Conservation (phyloP, 2,329 filamentous ascomycete species). For the Trichoderma atroviride region DNA sequence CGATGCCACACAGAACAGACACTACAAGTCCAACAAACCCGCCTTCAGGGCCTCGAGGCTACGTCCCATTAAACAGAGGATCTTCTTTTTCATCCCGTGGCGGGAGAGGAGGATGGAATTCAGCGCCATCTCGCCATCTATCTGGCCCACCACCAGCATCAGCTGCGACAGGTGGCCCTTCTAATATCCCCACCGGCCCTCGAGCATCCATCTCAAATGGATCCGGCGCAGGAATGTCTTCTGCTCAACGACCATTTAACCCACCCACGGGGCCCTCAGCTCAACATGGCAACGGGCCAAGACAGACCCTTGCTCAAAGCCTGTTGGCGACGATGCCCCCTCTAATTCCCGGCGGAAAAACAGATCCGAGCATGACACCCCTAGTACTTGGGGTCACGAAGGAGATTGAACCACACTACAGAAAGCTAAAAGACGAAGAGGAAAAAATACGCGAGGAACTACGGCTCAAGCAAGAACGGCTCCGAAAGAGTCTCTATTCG, state of each 20-base stretch:
- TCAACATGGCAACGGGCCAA: slow-evolving; percentile 42
- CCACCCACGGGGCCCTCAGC: slow-evolving; percentile 58
- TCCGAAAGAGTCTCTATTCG: slow-evolving; percentile 54
- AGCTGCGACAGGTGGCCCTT: slow-evolving; percentile 45
- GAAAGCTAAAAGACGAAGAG: slow-evolving; percentile 60
- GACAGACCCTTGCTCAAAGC: slow-evolving; percentile 55
- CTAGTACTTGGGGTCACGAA: slow-evolving; percentile 52
- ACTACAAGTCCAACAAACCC: slow-evolving; percentile 52
- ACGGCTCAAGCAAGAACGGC: slow-evolving; percentile 55
- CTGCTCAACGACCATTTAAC: slow-evolving; percentile 54
- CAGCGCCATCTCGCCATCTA: slow-evolving; percentile 39
- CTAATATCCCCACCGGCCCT: slow-evolving; percentile 53
- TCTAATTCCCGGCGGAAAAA: slow-evolving; percentile 57
- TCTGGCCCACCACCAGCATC: slow-evolving; percentile 43
- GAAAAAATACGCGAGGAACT: slow-evolving; percentile 59
- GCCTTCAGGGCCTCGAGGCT: slow-evolving; percentile 59
- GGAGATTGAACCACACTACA: slow-evolving; percentile 58
- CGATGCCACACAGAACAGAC: slow-evolving; percentile 42
- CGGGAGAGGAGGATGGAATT: slow-evolving; percentile 50
- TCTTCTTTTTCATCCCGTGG: slow-evolving; percentile 46
- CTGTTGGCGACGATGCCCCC: slow-evolving; percentile 55
- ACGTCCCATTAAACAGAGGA: slow-evolving; percentile 50
- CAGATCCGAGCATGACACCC: slow-evolving; percentile 51
- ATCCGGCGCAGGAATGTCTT: slow-evolving; percentile 44
- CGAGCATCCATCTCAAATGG: slow-evolving; percentile 41